A percentile compares a stretch with the other conserved stretches of the same genome.
Conservation (phyloP, 202 grass and related monocot species). For the Zizania palustris region DNA sequence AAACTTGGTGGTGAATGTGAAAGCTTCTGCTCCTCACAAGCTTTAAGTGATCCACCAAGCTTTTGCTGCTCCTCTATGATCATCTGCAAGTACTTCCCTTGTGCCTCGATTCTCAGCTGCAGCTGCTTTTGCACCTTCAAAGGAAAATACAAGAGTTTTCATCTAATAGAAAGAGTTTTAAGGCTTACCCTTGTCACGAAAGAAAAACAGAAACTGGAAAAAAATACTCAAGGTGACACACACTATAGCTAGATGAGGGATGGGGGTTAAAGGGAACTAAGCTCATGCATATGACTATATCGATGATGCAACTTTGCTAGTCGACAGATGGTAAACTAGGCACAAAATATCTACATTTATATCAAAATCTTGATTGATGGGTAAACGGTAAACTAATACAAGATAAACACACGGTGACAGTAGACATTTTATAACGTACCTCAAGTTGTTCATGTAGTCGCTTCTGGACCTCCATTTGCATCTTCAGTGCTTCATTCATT, state of each 20-base stretch:
- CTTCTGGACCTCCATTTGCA: constrained; percentile 99
- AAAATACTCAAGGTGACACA: neutral
- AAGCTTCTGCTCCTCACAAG: constrained; percentile 60
- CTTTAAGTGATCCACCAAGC: constrained; percentile 54
- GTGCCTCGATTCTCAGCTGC: constrained; percentile 95
- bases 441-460: constrained; percentile 93
- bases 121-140: constrained; percentile 92
- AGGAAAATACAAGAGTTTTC: constrained; percentile 19
- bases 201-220: neutral
- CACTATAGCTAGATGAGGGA: too few species aligned
- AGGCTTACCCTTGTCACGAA: neutral
- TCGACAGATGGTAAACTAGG: constrained; percentile 13
- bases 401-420: neutral
- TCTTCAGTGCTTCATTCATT: constrained; percentile 82
- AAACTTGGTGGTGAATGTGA: constrained; percentile 53
- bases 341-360: neutral
- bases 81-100: constrained; percentile 90
- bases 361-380: neutral
- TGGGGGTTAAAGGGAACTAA: neutral
- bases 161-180: constrained; percentile 2
- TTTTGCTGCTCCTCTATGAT: constrained; percentile 96
- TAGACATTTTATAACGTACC: constrained; percentile 48
- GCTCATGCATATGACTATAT: constrained; percentile 9
- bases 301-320: constrained; percentile 23
- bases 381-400: constrained; percentile 29